These are phyloP conservation scores for Iris macrosiphon DNA, from an alignment of 106 monocot genomes.

Conservation along the genomic window DNA sequence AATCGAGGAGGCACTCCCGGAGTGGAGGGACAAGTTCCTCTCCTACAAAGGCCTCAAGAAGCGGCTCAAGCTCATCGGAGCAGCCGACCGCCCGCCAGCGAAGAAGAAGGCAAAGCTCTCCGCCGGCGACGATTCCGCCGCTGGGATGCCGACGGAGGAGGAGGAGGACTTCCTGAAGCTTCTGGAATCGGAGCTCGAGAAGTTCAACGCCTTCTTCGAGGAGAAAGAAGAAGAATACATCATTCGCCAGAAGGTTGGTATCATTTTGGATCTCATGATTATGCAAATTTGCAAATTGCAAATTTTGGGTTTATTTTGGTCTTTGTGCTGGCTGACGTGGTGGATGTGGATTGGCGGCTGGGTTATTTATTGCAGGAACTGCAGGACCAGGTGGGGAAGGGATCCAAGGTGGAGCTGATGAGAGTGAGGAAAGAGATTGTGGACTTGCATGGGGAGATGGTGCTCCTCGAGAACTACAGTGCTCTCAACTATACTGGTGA, in stretches of 20 bases:
- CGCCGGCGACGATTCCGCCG: not conserved
- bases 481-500: constrained; percentile 90
- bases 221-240: constrained; percentile 96
- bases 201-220: constrained; percentile 83
- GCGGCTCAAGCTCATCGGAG: constrained; percentile 41
- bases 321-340: constrained; percentile 8
- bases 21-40: constrained; percentile 91
- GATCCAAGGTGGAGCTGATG: constrained; percentile 54
- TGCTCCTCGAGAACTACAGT: constrained; percentile 93
- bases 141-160: constrained; percentile 24
- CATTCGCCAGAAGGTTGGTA: constrained; percentile 91
- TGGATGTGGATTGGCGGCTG: not conserved
- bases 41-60: constrained; percentile 93
- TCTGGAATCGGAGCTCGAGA: constrained; percentile 78
- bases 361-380: constrained; percentile 67
- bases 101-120: not conserved
- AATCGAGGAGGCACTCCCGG: constrained; percentile 93
- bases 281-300: too few relatives aligned
- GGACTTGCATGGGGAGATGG: constrained; percentile 94
- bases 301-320: not conserved
- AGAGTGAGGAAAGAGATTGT: constrained; percentile 79
- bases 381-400: constrained; percentile 38
- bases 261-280: too few relatives aligned
- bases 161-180: constrained; percentile 69
- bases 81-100: not conserved